phyloP scores from a whole-genome alignment of 73 alveolate species.

The Stentor roeselii region DNA sequence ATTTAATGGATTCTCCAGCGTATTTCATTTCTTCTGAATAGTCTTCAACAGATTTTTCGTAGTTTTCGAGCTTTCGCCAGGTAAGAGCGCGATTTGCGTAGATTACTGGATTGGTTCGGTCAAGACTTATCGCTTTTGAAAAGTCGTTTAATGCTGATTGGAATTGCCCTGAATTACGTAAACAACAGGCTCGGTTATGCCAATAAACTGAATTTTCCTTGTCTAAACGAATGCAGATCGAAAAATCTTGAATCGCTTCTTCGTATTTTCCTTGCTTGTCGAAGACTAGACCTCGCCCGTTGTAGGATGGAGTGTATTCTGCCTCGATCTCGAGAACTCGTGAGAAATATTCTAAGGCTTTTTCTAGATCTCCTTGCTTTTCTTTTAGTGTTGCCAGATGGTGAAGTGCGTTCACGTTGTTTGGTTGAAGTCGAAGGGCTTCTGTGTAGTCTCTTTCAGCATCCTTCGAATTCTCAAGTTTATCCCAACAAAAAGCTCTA shows the following conservation, averaged over 20 bases:
- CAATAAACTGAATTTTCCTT: constrained; percentile 89
- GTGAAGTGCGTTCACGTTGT: constrained; percentile 84
- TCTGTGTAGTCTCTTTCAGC: constrained; percentile 93
- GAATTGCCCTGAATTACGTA: constrained; percentile 79
- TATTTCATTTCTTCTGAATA: constrained; percentile 77
- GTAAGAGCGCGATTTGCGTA: constrained; percentile 94
- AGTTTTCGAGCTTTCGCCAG: constrained; percentile 92
- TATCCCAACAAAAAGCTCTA: constrained; percentile 97
- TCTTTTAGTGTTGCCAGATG: constrained; percentile 94
- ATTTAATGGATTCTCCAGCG: constrained; percentile 69
- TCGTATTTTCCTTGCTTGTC: constrained; percentile 90
- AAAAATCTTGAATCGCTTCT: constrained; percentile 91
- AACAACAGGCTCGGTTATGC: constrained; percentile 98
- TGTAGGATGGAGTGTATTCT: constrained; percentile 89
- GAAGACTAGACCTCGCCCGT: constrained; percentile 96
- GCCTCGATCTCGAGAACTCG: constrained; percentile 82
- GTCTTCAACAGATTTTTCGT: constrained; percentile 85
- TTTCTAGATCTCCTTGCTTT: constrained; percentile 73
- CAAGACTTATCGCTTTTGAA: constrained; percentile 85
- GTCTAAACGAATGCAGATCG: constrained; percentile 87
- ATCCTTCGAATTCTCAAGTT: constrained; percentile 80
- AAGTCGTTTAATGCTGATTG: constrained; percentile 88
- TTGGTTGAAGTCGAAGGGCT: constrained; percentile 63
- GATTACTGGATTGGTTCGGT: constrained; percentile 83
- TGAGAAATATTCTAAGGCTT: constrained; percentile 88